A percentile compares a stretch with the other conserved stretches of the same genome.
phyloP scores from a whole-genome alignment of 1,139 yeast genomes.

The Lipomyces yarrowii region DNA sequence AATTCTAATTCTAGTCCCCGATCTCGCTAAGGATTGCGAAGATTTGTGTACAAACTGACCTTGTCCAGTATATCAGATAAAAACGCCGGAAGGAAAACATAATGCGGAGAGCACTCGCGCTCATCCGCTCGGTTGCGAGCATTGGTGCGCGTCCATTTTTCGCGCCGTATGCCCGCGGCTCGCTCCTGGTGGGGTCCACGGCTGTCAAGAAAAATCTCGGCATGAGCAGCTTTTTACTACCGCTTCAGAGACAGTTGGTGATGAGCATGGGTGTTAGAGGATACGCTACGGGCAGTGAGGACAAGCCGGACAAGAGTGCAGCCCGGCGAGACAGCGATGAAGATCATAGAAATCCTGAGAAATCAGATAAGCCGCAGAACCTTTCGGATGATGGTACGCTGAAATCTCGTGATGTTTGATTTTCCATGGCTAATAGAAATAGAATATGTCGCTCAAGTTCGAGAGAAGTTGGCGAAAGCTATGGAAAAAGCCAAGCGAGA shows the following conservation, averaged over 20 bases:
- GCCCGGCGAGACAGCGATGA: neutral
- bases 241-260: neutral
- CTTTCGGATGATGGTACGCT: neutral
- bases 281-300: constrained; percentile 1
- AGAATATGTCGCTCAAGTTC: constrained; percentile 3
- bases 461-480: neutral
- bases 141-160: constrained; percentile 5
- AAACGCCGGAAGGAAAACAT: neutral
- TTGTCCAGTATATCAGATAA: neutral
- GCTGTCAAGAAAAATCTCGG: neutral
- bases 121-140: constrained; percentile 17
- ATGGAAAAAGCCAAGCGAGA: neutral
- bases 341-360: neutral
- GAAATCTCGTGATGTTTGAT: neutral
- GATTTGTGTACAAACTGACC: neutral
- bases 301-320: neutral
- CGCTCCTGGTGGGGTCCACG: neutral
- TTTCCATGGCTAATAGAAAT: neutral
- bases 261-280: constrained; percentile 1
- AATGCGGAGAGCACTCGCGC: constrained; percentile 19
- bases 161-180: neutral
- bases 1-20: neutral
- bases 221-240: neutral
- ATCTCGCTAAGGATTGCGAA: neutral
- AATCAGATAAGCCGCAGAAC: neutral